Evolutionary conservation across 1,284 basidiomycete genomes (phyloP).

Genomic region (Hemileia vastatrix): DNA sequence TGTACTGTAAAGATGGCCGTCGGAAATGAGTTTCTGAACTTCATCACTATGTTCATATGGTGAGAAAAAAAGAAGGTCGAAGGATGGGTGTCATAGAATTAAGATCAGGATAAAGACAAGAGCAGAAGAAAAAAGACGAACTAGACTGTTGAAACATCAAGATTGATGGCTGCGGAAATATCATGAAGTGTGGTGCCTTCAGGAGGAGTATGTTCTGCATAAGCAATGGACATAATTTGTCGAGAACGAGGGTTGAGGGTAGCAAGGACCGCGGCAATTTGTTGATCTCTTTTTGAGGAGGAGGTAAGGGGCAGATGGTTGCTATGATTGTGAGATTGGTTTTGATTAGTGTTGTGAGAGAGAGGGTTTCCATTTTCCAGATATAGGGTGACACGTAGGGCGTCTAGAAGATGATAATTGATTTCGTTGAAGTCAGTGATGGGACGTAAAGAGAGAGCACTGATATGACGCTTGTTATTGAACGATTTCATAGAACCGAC

Average conservation of each 20-base stretch:
- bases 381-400: slow-evolving; percentile 49
- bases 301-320: too few relatives aligned
- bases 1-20: slow-evolving; percentile 60
- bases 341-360: too few relatives aligned
- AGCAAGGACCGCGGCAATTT: too few relatives aligned
- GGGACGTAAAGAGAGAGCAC: slow-evolving; percentile 61
- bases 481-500: slow-evolving; percentile 84
- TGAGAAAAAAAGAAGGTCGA: background rate
- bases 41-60: slow-evolving; percentile 49
- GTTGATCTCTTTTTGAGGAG: too few relatives aligned
- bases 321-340: too few relatives aligned
- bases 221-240: too few relatives aligned
- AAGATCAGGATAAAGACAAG: background rate
- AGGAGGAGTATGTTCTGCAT: slow-evolving; percentile 44
- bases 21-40: slow-evolving; percentile 59
- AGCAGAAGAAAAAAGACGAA: slow-evolving; percentile 32
- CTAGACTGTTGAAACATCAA: slow-evolving; percentile 47
- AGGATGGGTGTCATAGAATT: background rate
- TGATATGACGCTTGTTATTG: slow-evolving; percentile 69
- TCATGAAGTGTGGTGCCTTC: slow-evolving; percentile 50
- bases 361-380: slow-evolving; percentile 49
- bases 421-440: slow-evolving; percentile 68
- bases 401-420: slow-evolving; percentile 64
- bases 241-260: too few relatives aligned
- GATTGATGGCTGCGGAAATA: slow-evolving; percentile 47